These are phyloP conservation scores for Paramecium caudatum DNA, from an alignment of 73 alveolate genomes.

Conservation along the genomic window DNA sequence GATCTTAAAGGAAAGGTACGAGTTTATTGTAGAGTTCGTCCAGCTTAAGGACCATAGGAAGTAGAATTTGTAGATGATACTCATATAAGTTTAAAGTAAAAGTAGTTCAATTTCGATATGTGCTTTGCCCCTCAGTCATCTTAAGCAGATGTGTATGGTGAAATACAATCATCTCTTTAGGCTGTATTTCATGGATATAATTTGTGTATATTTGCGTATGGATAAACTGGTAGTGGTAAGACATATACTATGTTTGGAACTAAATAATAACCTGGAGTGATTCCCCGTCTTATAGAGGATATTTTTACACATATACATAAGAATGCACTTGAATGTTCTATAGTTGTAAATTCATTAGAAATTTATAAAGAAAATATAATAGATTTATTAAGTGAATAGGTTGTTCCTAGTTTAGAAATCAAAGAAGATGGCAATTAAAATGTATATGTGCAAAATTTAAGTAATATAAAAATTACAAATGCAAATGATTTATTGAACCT, in stretches of 20 bases:
- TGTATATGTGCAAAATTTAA: slow-evolving; percentile 57
- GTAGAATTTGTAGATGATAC: slow-evolving; percentile 78
- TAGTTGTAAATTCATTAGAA: slow-evolving; percentile 29
- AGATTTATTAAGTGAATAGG: slow-evolving; percentile 60
- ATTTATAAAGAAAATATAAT: slow-evolving; percentile 58
- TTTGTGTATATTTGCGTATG: slow-evolving; percentile 99
- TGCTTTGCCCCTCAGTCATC: slow-evolving; percentile 59
- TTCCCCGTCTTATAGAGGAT: slow-evolving; percentile 94
- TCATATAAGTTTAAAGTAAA: slow-evolving; percentile 60
- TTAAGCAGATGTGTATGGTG: slow-evolving; percentile 62
- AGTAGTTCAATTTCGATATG: slow-evolving; percentile 63
- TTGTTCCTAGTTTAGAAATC: slow-evolving; percentile 17
- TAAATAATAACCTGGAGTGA: slow-evolving; percentile 92
- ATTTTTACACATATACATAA: slow-evolving; percentile 75
- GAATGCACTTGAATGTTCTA: slow-evolving; percentile 19
- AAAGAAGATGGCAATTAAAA: slow-evolving; percentile 59
- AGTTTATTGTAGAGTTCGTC: slow-evolving; percentile 96
- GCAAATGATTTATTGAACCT: slow-evolving; percentile 77
- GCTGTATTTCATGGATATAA: slow-evolving; percentile 98
- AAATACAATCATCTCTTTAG: slow-evolving; percentile 42
- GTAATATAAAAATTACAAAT: slow-evolving; percentile 51
- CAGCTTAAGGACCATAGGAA: slow-evolving; percentile 77
- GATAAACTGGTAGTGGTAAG: slow-evolving; percentile 99
- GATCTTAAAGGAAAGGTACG: slow-evolving; percentile 96
- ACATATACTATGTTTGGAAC: slow-evolving; percentile 98